These are phyloP conservation scores for Amaranthus cruentus DNA, from an alignment of 148 eudicot genomes.

Conservation along the genomic window DNA sequence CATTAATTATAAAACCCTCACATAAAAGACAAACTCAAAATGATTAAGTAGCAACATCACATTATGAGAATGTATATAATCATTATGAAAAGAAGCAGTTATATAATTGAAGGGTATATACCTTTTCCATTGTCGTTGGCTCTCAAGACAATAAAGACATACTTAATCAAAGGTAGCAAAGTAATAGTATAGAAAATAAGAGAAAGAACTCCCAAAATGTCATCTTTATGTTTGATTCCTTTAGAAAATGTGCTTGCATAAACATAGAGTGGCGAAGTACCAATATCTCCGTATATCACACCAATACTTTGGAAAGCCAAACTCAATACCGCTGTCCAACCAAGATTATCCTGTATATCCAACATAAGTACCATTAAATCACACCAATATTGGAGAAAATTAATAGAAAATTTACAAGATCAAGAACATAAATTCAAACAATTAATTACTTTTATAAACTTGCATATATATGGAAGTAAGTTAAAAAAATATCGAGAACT, in stretches of 20 bases:
- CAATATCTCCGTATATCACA: constrained; percentile 41
- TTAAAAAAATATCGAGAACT: no score
- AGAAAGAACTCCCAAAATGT: constrained; percentile 36
- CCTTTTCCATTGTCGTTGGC: constrained; percentile 47
- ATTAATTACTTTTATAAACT: no score
- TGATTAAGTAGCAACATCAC: no score
- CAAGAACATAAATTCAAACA: no score
- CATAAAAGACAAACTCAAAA: no score
- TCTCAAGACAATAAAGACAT: constrained; percentile 31
- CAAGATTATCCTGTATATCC: not conserved
- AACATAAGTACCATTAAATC: no score
- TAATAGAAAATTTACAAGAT: no score
- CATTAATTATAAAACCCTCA: no score
- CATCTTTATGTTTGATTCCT: constrained; percentile 31
- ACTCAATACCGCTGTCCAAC: constrained; percentile 25
- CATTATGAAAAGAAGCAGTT: no score
- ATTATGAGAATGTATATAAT: no score
- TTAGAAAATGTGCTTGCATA: constrained; percentile 34
- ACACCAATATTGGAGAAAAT: no score
- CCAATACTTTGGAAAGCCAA: constrained; percentile 44
- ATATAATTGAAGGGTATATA: not conserved
- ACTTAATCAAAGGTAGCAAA: constrained; percentile 35
- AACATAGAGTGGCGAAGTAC: constrained; percentile 43
- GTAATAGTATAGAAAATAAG: constrained; percentile 38
- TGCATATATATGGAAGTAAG: no score